phyloP scores from a whole-genome alignment of 192 early-diverging fungal species.

The Pecoramyces ruminantium region DNA sequence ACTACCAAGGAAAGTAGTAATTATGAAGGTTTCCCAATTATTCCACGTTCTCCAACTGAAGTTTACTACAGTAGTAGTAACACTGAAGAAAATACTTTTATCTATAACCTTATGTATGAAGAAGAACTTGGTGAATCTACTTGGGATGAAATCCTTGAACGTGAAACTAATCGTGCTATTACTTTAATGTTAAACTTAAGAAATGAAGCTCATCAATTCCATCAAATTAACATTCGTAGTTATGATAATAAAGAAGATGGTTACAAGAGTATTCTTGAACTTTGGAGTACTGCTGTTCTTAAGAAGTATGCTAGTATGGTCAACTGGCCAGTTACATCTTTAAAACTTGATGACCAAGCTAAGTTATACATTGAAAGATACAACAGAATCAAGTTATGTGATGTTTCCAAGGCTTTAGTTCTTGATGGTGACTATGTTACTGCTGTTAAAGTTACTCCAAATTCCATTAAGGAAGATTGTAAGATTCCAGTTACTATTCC shows the following conservation, averaged over 20 bases:
- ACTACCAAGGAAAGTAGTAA: background rate
- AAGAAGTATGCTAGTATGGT: background rate
- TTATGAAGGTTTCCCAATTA: background rate
- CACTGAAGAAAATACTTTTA: background rate
- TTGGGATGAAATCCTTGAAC: background rate
- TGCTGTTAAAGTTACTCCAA: background rate
- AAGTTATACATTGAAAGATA: background rate
- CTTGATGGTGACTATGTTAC: background rate
- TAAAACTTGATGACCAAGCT: background rate
- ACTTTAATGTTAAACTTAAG: background rate
- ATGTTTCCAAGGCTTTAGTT: background rate
- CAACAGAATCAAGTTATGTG: background rate
- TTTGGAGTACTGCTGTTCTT: background rate
- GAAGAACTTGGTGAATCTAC: background rate
- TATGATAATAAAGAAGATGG: background rate
- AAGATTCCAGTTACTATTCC: background rate
- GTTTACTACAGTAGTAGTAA: background rate
- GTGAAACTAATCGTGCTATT: background rate
- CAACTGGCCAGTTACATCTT: background rate
- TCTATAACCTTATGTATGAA: background rate
- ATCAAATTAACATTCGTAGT: background rate
- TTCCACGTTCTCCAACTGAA: background rate
- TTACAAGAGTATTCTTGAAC: background rate
- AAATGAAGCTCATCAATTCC: background rate
- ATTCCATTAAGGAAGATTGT: background rate